Evolutionary conservation across 2,329 filamentous ascomycete species (phyloP).

Genomic region (Lachnellula suecica): DNA sequence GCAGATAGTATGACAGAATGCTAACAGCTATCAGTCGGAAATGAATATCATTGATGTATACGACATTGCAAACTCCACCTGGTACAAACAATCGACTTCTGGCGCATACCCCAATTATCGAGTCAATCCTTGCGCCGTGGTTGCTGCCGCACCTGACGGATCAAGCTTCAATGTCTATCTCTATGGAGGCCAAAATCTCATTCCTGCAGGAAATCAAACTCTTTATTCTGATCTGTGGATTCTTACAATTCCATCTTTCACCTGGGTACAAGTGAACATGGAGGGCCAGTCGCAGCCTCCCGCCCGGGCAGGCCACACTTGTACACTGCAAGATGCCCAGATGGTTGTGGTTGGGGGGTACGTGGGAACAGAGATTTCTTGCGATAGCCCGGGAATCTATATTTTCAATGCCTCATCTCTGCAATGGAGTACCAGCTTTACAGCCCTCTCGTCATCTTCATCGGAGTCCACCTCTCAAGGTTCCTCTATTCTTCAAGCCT

Average conservation of each 20-base stretch:
- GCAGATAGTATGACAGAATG: not conserved
- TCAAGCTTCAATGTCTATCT: conserved; percentile 77
- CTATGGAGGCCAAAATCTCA: conserved; percentile 73
- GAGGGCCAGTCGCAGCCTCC: conserved; percentile 53
- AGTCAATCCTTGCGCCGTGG: conserved; percentile 71
- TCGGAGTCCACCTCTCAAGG: conserved; percentile 30
- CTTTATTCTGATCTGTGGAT: conserved; percentile 76
- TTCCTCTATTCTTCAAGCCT: conserved; percentile 49
- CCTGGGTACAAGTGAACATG: conserved; percentile 66
- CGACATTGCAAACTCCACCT: conserved; percentile 67
- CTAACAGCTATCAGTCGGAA: conserved; percentile 45
- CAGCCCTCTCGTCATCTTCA: conserved; percentile 47
- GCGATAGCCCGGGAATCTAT: conserved; percentile 69
- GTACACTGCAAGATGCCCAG: conserved; percentile 68
- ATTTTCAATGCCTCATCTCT: conserved; percentile 69
- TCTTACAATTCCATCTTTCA: conserved; percentile 69
- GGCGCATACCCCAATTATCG: conserved; percentile 62
- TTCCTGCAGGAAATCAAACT: conserved; percentile 55
- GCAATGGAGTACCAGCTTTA: conserved; percentile 63
- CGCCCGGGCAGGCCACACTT: conserved; percentile 66
- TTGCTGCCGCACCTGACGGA: conserved; percentile 68
- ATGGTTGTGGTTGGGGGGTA: conserved; percentile 72
- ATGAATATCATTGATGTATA: conserved; percentile 75
- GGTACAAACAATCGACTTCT: conserved; percentile 72
- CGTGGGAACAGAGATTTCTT: conserved; percentile 57